Evolutionary conservation across 208 protist genomes (phyloP).

Genomic region (Trypanosomatidae sp.): DNA sequence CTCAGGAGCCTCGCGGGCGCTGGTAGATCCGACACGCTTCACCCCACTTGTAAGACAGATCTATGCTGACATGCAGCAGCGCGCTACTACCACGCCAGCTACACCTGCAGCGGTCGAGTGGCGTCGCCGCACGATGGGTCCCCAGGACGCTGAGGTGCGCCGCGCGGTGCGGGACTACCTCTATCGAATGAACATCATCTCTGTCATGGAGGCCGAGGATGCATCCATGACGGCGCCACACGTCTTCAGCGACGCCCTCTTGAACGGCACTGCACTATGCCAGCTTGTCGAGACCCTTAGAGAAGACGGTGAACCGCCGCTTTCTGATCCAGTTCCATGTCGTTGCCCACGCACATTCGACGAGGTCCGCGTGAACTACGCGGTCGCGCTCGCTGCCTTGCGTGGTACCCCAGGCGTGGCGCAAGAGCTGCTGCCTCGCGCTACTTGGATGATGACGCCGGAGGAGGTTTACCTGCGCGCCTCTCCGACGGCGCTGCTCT

Average conservation of each 20-base stretch:
- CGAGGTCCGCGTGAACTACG: slow-evolving; percentile 59
- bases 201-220: slow-evolving; percentile 18
- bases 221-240: background rate
- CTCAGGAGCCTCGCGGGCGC: slow-evolving; percentile 7
- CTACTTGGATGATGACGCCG: slow-evolving; percentile 38
- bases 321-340: slow-evolving; percentile 22
- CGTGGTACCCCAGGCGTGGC: slow-evolving; percentile 11
- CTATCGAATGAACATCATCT: slow-evolving; percentile 65
- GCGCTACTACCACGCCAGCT: background rate
- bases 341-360: slow-evolving; percentile 37
- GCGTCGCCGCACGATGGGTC: slow-evolving; percentile 11
- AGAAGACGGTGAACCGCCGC: slow-evolving; percentile 2
- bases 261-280: slow-evolving; percentile 68
- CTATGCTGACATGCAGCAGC: slow-evolving; percentile 21
- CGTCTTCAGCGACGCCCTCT: slow-evolving; percentile 54
- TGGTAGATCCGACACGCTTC: background rate
- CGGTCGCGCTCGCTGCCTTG: slow-evolving; percentile 19
- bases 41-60: slow-evolving; percentile 5
- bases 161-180: slow-evolving; percentile 67
- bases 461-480: slow-evolving; percentile 41
- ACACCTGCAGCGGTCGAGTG: background rate
- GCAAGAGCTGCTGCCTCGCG: slow-evolving; percentile 16
- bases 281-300: slow-evolving; percentile 39
- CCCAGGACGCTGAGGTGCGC: slow-evolving; percentile 34
- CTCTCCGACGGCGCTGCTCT: slow-evolving; percentile 38